These are phyloP conservation scores for Russula sp. DNA, from an alignment of 768 basidiomycete species.

Conservation along the genomic window DNA sequence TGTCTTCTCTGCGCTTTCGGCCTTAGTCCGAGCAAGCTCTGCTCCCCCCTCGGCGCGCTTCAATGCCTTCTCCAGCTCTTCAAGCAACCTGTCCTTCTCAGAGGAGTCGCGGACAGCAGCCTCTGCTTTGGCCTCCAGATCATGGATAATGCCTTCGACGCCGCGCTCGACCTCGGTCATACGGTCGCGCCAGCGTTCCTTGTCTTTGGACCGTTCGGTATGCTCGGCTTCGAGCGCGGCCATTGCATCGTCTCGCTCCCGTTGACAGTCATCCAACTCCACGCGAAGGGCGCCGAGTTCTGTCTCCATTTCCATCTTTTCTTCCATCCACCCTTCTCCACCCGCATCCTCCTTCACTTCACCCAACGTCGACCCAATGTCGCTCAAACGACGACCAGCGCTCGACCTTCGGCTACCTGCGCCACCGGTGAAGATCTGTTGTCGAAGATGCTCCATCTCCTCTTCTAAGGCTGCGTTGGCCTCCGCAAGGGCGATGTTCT, in stretches of 20 bases:
- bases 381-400: slow-evolving; percentile 43
- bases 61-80: slow-evolving; percentile 42
- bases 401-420: slow-evolving; percentile 30
- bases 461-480: slow-evolving; percentile 13
- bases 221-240: slow-evolving; percentile 47
- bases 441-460: slow-evolving; percentile 21
- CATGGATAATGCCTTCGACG: slow-evolving; percentile 57
- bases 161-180: slow-evolving; percentile 67
- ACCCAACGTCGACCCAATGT: slow-evolving; percentile 43
- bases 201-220: slow-evolving; percentile 53
- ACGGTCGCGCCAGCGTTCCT: slow-evolving; percentile 60
- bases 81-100: slow-evolving; percentile 34
- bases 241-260: slow-evolving; percentile 34
- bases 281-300: slow-evolving; percentile 29
- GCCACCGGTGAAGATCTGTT: slow-evolving; percentile 10
- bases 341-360: slow-evolving; percentile 56
- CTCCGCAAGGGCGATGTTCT: slow-evolving; percentile 19
- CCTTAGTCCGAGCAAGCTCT: slow-evolving; percentile 50
- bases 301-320: slow-evolving; percentile 49
- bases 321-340: slow-evolving; percentile 65
- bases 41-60: slow-evolving; percentile 43
- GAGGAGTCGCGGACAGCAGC: slow-evolving; percentile 34
- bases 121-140: slow-evolving; percentile 58
- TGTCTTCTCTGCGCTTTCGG: slow-evolving; percentile 54
- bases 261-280: slow-evolving; percentile 32